Base-by-base conservation (phyloP, 23 red algal species). In the Agarophyton chilense region DNA sequence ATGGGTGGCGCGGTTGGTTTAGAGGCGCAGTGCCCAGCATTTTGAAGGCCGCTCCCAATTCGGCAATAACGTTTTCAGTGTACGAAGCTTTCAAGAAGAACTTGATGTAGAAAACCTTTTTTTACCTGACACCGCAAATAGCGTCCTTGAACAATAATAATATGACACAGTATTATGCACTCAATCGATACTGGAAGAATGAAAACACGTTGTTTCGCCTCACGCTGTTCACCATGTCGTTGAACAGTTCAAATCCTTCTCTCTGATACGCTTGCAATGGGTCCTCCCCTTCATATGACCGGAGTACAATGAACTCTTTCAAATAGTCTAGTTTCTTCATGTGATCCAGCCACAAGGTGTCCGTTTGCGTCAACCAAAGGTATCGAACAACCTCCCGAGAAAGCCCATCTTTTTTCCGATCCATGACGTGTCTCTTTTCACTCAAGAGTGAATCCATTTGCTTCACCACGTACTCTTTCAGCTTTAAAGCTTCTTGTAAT, bases 161-260 rank as follows among this genome's bases (percentile, higher is more conserved):
- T 16, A 70, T 57, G 11, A 12, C 34, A 26, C 0, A 16, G 14
- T 67, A 44, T n/a, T 77, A 68, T 22, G 50, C 55, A 54, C 57
- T 52, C 56, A 80, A 65, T 28, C 84, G 39, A 51, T 96, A 99
- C 73, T 95, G 92, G 53, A 94, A 95, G 52, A 93, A 87, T 5
- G 97, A 99, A 82, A 90, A 99, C n/a, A 99, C 88, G 63, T 76
- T 81, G 75, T 95, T 95, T 43, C 97, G 91, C 26, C 93, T 34
- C 33, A 99, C 90, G 41, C 40, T 74, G 19, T 66, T 79, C 56
- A 79, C 22, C 97, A 99, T 85, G 21, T 50, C 89, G 16, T 78
- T 76, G 74, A 96, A 99, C 26, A 95, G 47, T 16, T 67, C 91
- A 92, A 89, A 96, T 7, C 90, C 93, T 84, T 96, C 84, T 43